phyloP scores from a whole-genome alignment of 2,329 filamentous ascomycete species.

The Cryphonectria japonica region DNA sequence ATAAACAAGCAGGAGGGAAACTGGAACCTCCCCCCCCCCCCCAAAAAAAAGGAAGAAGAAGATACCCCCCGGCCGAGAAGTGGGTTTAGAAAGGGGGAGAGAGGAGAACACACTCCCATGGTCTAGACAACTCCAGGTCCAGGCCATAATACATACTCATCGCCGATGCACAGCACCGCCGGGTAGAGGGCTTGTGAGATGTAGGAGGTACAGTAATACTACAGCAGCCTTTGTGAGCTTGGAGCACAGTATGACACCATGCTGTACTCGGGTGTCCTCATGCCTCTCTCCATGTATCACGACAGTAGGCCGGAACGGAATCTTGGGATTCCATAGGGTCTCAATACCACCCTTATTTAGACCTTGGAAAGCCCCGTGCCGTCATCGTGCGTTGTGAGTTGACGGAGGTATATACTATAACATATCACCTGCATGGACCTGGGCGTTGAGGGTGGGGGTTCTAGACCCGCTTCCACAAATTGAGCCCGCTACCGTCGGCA shows the following conservation, averaged over 20 bases:
- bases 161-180: neutral
- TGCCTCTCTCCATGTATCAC: neutral
- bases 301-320: neutral
- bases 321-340: neutral
- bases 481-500: neutral
- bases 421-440: neutral
- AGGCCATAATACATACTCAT: neutral
- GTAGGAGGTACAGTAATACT: neutral
- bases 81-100: neutral
- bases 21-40: too few relatives aligned
- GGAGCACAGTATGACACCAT: conserved; percentile 4
- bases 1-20: neutral
- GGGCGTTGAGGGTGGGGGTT: neutral
- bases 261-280: neutral
- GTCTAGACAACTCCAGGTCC: neutral
- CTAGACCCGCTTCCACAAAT: neutral
- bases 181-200: neutral
- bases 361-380: neutral
- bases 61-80: neutral
- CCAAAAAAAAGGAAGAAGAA: too few relatives aligned
- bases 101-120: neutral
- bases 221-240: conserved; percentile 5
- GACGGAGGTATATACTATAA: neutral
- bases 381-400: neutral
- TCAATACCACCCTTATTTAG: too few relatives aligned